These are phyloP conservation scores for Phytophthora cactorum DNA, from an alignment of 352 stramenopile species.

Conservation along the genomic window DNA sequence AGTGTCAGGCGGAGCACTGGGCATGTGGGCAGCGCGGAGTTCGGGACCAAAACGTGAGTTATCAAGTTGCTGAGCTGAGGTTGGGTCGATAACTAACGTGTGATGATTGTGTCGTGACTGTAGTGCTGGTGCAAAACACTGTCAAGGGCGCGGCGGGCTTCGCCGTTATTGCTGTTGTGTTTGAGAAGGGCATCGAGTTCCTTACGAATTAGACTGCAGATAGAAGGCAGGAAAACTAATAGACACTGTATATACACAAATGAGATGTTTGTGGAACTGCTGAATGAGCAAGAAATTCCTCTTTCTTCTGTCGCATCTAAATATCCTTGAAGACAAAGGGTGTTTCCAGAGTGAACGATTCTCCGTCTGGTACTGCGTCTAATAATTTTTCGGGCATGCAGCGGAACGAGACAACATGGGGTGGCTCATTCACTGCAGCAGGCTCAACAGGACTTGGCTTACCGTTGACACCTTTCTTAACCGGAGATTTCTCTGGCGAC, in stretches of 20 bases:
- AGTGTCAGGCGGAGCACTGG: conserved; percentile 67
- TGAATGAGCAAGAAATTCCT: not conserved
- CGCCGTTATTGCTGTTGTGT: conserved; percentile 83
- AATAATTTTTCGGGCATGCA: conserved; percentile 50
- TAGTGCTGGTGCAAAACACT: conserved; percentile 76
- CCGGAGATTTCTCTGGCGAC: conserved; percentile 16
- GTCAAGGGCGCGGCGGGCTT: conserved; percentile 81
- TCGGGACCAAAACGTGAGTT: conserved; percentile 65
- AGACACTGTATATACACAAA: conserved; percentile 28
- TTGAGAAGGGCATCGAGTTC: conserved; percentile 84
- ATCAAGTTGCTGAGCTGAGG: not conserved
- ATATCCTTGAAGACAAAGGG: conserved; percentile 52
- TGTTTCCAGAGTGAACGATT: conserved; percentile 51
- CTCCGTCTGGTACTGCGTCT: conserved; percentile 37
- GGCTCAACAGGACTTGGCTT: conserved; percentile 5
- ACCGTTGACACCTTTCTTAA: conserved; percentile 23
- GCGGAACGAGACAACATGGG: conserved; percentile 53
- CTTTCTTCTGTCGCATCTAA: conserved; percentile 3
- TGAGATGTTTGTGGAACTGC: not conserved
- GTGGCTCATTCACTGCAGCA: conserved; percentile 17
- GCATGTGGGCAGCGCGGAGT: conserved; percentile 71
- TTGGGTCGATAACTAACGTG: not conserved
- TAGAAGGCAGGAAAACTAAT: conserved; percentile 24
- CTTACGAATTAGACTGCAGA: conserved; percentile 42
- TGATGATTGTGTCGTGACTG: conserved; percentile 12